Base-by-base conservation (phyloP, 768 basidiomycete species). In the Pholiota conissans region DNA sequence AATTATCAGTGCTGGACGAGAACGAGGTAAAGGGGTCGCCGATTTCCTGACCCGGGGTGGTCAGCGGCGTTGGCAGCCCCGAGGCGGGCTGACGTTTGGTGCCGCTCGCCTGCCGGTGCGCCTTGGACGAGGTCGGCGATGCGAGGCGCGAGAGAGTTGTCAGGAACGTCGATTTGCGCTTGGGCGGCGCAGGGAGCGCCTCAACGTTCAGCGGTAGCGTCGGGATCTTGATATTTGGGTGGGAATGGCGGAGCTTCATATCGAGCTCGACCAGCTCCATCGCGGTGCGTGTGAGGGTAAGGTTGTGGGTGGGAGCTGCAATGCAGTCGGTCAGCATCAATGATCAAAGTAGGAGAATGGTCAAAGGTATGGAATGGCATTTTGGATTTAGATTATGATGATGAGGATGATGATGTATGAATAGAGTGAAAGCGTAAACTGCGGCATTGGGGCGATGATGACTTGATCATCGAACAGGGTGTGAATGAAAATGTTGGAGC, bases 81-180 rank as follows among this genome's bases (percentile, higher is more conserved):
- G 61, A 60, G 10, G 75, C 72, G 67, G 57, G 52, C 71, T 73
- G 30, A 68, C 52, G 63, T 77, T 58, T 29, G 49, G 48, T 70
- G 63, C 70, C 67, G 58, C 32, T 50, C 42, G 61, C 52, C 47
- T 76, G 73, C 22, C 80, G 76, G 6, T 70, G 60, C n/a, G 77
- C 75, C 73, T 84, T 87, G 63, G 72, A 77, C 16, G 79, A 76
- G 4, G 84, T 79, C 20, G 90, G 90, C 8, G 91, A 91, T 2
- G 91, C 87, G 40, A 93, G 79, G 49, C 90, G 86, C 20, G 90
- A 91, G 49, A 94, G 84, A 46, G 92, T 94, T 70, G 91, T 91
- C 60, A 94, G 79, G 71, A 94, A 94, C 32, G 82, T 89, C 22
- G 89, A 91, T 72, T 89, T 91, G 69, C 89, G 87, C 72, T 93